Conservation (phyloP, 768 basidiomycete genomes). For the Tulasnella sp. region DNA sequence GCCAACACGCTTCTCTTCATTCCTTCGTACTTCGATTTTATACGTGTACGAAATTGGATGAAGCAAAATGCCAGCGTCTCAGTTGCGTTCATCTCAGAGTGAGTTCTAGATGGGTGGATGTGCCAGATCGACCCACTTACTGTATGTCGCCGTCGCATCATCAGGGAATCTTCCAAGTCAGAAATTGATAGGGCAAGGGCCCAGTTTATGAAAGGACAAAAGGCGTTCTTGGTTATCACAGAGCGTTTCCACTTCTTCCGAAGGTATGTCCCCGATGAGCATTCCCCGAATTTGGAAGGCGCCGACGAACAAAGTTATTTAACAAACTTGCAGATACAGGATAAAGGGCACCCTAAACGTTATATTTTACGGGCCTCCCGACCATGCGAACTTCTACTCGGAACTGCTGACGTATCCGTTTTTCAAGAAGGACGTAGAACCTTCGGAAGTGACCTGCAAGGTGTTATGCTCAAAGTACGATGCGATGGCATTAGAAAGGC, state of each 20-base stretch:
- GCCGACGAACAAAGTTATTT: neutral
- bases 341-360: conserved; percentile 90
- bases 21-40: conserved; percentile 96
- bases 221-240: conserved; percentile 84
- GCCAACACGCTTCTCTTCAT: conserved; percentile 86
- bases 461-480: conserved; percentile 90
- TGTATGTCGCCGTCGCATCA: neutral
- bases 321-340: conserved; percentile 66
- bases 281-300: conserved; percentile 1
- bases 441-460: conserved; percentile 78
- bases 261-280: conserved; percentile 51
- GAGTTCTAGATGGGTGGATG: conserved; percentile 39
- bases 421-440: conserved; percentile 85
- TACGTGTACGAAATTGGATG: conserved; percentile 86
- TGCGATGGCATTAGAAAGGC: conserved; percentile 82
- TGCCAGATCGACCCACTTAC: neutral
- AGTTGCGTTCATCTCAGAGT: conserved; percentile 91
- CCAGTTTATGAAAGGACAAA: conserved; percentile 86
- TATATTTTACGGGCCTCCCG: conserved; percentile 90
- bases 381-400: conserved; percentile 89
- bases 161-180: conserved; percentile 87
- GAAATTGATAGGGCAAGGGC: conserved; percentile 94
- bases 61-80: conserved; percentile 69
- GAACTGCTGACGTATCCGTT: conserved; percentile 91
- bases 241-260: conserved; percentile 99